Conservation (phyloP, 768 basidiomycete species). For the Boletus huronensis region DNA sequence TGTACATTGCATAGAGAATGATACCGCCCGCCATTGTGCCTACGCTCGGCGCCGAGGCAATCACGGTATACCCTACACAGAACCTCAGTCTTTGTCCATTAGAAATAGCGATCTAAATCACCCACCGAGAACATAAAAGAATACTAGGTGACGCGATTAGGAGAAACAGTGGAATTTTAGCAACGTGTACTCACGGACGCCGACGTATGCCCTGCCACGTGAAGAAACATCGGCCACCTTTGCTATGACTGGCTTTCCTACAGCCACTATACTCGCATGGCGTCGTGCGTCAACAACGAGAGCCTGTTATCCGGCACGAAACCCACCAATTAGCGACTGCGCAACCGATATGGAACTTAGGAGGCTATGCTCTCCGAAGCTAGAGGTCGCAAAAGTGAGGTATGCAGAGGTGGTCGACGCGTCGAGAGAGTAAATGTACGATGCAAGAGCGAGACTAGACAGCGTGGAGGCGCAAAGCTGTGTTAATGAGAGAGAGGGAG, state of each 20-base stretch:
- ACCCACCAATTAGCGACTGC: conserved; percentile 52
- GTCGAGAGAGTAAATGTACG: conserved; percentile 78
- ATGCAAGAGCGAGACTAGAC: conserved; percentile 54
- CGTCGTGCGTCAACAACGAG: conserved; percentile 16
- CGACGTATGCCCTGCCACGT: conserved; percentile 57
- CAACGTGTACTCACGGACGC: conserved; percentile 46
- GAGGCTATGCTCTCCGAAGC: conserved; percentile 50
- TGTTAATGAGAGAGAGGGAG: too few species aligned
- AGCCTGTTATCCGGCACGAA: not conserved
- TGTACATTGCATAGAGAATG: conserved; percentile 54
- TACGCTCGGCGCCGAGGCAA: conserved; percentile 47
- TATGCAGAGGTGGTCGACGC: conserved; percentile 66
- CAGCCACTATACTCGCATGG: conserved; percentile 33
- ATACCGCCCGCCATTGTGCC: conserved; percentile 50
- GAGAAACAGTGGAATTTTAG: not conserved
- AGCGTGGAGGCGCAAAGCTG: not conserved
- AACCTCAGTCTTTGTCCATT: not conserved
- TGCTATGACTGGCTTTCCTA: conserved; percentile 67
- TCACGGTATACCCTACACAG: conserved; percentile 45
- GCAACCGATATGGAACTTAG: conserved; percentile 54
- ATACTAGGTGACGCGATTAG: conserved; percentile 30
- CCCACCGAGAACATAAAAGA: conserved; percentile 59
- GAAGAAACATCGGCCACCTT: conserved; percentile 72
- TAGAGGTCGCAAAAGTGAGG: conserved; percentile 53
- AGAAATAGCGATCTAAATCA: not conserved